Evolutionary conservation across 306 rosid species (phyloP), one percentile per base, ranked within the genome.

Genomic region (Citrullus mucosospermus): DNA sequence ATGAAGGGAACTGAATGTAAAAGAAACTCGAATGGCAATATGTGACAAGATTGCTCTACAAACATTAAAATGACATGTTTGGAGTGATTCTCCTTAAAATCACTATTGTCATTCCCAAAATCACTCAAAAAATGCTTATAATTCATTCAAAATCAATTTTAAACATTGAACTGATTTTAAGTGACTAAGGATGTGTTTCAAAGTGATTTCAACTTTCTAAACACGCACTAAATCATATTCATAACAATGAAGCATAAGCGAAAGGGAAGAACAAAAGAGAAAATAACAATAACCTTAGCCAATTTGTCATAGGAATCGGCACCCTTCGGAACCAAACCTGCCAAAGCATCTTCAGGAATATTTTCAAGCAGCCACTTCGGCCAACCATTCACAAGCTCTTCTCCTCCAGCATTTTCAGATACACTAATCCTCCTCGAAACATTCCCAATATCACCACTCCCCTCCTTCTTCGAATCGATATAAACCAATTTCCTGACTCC

Each of bases 301-400:
- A 89, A 86, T 75, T 91, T 91, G 57, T 80, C 91, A 73, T 84
- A 89, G 8, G 96, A 91, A 82, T 92, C 91, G 9, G 92, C 97
- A 53, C 88, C 84, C 77, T 72, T 89, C 11, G 90, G 89, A 58
- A 84, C 85, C 76, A 92, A 81, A 39, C 80, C 84, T 11, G 55
- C 68, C 89, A 92, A 86, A 81, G 78, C 85, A 2, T 81, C 77
- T 65, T 0, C 15, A 34, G 89, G 50, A 57, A 92, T 79, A 76
- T 90, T 92, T 51, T 92, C 90, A 78, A 86, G 86, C 17, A 92
- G 82, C 97, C 97, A 92, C 62, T 86, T 85, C 6, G 96, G 93
- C 96, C 93, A 92, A 41, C 88, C 92, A 18, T 67, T 80, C 54
- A 81, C 87, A 69, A 51, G 44, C 54, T 86, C 95, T 74, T 82